A percentile compares a stretch with the other conserved stretches of the same genome.
Evolutionary conservation across 768 basidiomycete genomes (phyloP).

Genomic region (Boletales sp.): DNA sequence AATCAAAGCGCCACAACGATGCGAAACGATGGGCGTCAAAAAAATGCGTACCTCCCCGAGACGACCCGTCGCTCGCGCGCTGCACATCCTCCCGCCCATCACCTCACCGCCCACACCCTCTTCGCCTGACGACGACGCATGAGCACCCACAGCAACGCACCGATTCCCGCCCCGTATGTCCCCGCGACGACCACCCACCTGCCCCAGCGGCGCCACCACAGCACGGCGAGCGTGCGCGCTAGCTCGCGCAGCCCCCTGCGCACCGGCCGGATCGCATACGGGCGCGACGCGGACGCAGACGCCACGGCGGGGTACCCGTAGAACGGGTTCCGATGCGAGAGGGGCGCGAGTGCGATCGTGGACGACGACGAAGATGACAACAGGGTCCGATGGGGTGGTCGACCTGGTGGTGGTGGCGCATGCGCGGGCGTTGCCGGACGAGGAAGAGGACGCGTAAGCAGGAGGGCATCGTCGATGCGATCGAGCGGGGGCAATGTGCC

Average conservation of each 20-base stretch:
- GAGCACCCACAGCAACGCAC: conserved; percentile 28
- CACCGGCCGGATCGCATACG: conserved; percentile 51
- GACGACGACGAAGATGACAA: too few species aligned
- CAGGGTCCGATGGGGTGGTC: neutral
- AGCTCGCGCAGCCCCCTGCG: conserved; percentile 71
- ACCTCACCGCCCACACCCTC: neutral
- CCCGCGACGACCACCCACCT: conserved; percentile 22
- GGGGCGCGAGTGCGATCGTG: conserved; percentile 40
- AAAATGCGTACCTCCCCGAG: too few species aligned
- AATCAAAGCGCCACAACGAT: too few species aligned
- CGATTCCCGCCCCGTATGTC: conserved; percentile 25
- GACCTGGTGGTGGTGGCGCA: neutral
- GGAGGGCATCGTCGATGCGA: conserved; percentile 50
- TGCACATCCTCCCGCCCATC: too few species aligned
- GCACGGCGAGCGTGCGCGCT: conserved; percentile 50
- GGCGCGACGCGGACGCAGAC: conserved; percentile 18
- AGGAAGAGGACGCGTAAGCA: conserved; percentile 20
- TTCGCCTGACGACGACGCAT: conserved; percentile 2
- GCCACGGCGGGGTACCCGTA: conserved; percentile 62
- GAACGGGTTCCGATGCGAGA: conserved; percentile 66
- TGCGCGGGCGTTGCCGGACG: neutral
- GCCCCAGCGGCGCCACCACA: conserved; percentile 70
- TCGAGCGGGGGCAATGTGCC: conserved; percentile 53
- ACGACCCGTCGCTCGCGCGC: too few species aligned
- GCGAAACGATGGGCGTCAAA: too few species aligned